phyloP scores from a whole-genome alignment of 345 rosid species.

The Diplotaxis tenuifolia region DNA sequence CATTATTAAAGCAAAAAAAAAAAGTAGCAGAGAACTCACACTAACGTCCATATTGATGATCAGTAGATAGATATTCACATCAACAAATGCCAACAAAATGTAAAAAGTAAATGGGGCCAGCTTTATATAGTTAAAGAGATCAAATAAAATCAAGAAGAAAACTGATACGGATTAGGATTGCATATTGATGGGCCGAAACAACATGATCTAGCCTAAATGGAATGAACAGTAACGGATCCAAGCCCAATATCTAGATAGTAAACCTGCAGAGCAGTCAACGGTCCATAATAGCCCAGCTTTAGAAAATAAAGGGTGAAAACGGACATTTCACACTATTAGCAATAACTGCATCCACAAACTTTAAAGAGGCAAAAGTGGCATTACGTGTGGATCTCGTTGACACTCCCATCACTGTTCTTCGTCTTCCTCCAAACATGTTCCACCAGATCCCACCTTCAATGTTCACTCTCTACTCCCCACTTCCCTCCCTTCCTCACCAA shows the following conservation, averaged over 20 bases:
- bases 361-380: slow-evolving; percentile 28
- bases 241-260: neutral
- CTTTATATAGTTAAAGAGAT: neutral
- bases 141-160: neutral
- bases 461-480: slow-evolving; percentile 29
- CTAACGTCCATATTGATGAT: slow-evolving; percentile 20
- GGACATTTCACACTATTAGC: neutral
- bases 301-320: neutral
- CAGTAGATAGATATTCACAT: slow-evolving; percentile 18
- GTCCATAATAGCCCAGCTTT: neutral
- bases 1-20: slow-evolving; percentile 23
- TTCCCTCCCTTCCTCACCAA: neutral
- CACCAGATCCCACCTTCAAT: slow-evolving; percentile 31
- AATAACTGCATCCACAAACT: slow-evolving; percentile 21
- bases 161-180: neutral
- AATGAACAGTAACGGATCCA: neutral
- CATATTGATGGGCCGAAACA: neutral
- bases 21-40: slow-evolving; percentile 20
- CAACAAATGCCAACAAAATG: neutral
- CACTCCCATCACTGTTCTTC: neutral
- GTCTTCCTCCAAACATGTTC: slow-evolving; percentile 23
- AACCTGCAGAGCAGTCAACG: neutral
- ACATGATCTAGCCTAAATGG: neutral
- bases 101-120: neutral
- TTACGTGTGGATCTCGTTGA: slow-evolving; percentile 54